A percentile compares a stretch with the other conserved stretches of the same genome.
phyloP scores from a whole-genome alignment of 2,329 filamentous ascomycete species.

The Clarireedia monteithiana region DNA sequence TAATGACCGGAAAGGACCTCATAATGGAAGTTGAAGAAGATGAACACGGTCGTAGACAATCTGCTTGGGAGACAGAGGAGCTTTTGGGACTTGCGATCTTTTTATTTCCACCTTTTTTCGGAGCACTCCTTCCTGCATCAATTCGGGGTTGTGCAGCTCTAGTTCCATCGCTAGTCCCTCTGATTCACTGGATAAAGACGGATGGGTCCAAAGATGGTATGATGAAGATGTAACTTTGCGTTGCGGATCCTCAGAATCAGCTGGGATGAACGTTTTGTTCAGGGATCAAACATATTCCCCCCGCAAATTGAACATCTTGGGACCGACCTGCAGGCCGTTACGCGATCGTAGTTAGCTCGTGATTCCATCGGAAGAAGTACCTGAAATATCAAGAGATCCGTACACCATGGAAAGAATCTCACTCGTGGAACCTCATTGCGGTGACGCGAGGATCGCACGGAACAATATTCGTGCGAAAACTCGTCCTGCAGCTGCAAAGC shows the following conservation, averaged over 20 bases:
- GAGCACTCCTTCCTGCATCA: slow-evolving; percentile 3
- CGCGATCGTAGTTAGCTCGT: background rate
- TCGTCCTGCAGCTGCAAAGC: background rate
- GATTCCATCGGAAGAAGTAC: background rate
- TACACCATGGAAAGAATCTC: background rate
- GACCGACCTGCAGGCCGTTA: background rate
- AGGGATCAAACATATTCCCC: slow-evolving; percentile 1
- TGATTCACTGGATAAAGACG: background rate
- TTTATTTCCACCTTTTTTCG: slow-evolving; percentile 6
- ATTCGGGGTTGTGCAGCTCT: background rate
- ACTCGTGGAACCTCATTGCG: slow-evolving; percentile 4
- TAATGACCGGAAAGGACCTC: background rate
- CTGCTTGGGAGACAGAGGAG: background rate
- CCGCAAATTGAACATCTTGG: background rate
- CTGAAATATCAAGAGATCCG: background rate
- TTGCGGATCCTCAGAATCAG: background rate
- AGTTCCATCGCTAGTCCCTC: background rate
- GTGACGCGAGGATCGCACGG: background rate
- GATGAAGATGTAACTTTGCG: background rate
- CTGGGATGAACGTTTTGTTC: background rate
- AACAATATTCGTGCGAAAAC: slow-evolving; percentile 8
- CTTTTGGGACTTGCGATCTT: background rate
- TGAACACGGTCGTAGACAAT: background rate
- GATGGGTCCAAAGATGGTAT: background rate
- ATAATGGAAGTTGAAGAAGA: background rate